Conservation (phyloP, 2,329 filamentous ascomycete genomes). For the Plenodomus biglobosus region DNA sequence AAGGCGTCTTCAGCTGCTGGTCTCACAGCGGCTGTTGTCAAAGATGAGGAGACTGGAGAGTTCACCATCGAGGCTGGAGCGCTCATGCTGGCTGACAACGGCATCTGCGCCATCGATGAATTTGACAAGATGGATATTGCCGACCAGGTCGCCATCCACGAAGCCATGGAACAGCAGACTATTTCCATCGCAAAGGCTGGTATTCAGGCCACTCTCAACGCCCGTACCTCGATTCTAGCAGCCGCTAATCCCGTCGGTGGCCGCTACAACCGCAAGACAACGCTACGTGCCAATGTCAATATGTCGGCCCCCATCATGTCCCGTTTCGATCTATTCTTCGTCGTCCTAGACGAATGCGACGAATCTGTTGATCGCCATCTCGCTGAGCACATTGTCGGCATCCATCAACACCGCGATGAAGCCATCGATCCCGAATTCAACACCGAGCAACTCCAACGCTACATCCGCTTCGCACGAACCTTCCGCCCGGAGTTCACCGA, state of each 20-base stretch:
- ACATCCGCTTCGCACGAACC: slow-evolving; percentile 93
- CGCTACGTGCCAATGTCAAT: slow-evolving; percentile 92
- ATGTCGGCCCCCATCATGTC: slow-evolving; percentile 99
- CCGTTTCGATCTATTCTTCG: slow-evolving; percentile 98
- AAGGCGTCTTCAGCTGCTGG: slow-evolving; percentile 97
- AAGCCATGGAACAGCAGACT: slow-evolving; percentile 99
- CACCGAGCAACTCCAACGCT: slow-evolving; percentile 93
- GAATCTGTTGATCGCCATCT: slow-evolving; percentile 87
- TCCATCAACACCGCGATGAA: slow-evolving; percentile 90
- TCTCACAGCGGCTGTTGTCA: slow-evolving; percentile 94
- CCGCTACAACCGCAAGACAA: slow-evolving; percentile 95
- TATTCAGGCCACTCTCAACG: slow-evolving; percentile 96
- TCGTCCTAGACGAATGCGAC: slow-evolving; percentile 95
- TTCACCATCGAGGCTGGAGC: slow-evolving; percentile 98
- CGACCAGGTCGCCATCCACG: slow-evolving; percentile 98
- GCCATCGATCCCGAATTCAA: slow-evolving; percentile 91
- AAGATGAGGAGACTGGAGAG: slow-evolving; percentile 97
- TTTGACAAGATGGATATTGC: slow-evolving; percentile 99
- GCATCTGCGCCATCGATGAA: slow-evolving; percentile 97
- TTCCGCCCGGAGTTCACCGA: slow-evolving; percentile 92
- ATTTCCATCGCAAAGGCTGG: slow-evolving; percentile 98
- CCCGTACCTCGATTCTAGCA: slow-evolving; percentile 90
- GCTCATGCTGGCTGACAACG: slow-evolving; percentile 94
- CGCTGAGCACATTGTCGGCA: slow-evolving; percentile 89
- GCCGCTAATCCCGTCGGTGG: slow-evolving; percentile 95